phyloP scores from a whole-genome alignment of 1,139 yeast species.

The Saccharomyces hybrid region DNA sequence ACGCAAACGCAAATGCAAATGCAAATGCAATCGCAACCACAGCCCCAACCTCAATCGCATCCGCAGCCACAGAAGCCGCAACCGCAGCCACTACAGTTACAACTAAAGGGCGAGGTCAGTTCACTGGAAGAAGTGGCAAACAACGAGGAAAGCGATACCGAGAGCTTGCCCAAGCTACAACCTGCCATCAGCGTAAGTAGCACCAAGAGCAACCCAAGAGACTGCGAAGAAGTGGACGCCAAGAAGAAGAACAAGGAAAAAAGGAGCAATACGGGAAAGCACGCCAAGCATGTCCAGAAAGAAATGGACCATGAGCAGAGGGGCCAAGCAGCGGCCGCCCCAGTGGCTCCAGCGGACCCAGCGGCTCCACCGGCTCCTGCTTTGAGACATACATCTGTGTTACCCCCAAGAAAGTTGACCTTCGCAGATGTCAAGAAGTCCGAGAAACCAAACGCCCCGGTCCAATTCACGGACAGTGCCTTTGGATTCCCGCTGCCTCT shows the following conservation, averaged over 20 bases:
- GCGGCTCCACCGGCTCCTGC: not conserved
- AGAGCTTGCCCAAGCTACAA: constrained; percentile 10
- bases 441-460: constrained; percentile 52
- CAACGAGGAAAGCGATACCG: constrained; percentile 3
- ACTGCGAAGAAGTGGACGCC: not conserved
- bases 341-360: not conserved
- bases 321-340: not conserved
- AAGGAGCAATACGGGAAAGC: not conserved
- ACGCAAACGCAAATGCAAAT: not conserved
- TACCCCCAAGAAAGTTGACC: constrained; percentile 28
- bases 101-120: not conserved
- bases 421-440: constrained; percentile 27
- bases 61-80: not conserved
- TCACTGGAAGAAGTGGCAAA: not conserved
- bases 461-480: constrained; percentile 68
- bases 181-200: constrained; percentile 21
- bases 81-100: not conserved
- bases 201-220: constrained; percentile 5
- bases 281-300: not conserved
- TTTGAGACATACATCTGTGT: not conserved
- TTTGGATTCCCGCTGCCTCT: constrained; percentile 80
- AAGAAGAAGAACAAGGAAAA: not conserved
- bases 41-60: not conserved
- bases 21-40: not conserved
- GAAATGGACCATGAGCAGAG: not conserved